Conservation (phyloP, 169 alveolate species). For the Cystoisospora suis region DNA sequence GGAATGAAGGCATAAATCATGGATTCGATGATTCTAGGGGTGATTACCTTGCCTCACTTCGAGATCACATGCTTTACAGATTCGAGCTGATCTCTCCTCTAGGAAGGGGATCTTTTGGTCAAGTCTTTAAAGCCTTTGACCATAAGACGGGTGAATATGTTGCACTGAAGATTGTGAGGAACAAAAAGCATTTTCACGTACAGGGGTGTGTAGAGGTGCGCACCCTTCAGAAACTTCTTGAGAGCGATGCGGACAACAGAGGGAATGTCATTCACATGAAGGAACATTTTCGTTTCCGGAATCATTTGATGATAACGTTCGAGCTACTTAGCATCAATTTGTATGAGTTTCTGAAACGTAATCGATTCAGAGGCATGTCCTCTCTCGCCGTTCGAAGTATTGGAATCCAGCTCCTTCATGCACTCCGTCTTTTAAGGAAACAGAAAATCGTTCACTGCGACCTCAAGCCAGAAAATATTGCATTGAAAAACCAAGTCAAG, state of each 20-base stretch:
- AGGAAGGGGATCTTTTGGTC: conserved; percentile 90
- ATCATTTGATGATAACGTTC: conserved; percentile 92
- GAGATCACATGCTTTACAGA: conserved; percentile 52
- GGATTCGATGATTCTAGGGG: conserved; percentile 57
- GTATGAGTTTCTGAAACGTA: conserved; percentile 39
- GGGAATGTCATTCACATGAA: conserved; percentile 45
- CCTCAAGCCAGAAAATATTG: conserved; percentile 93
- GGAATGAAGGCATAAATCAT: neutral
- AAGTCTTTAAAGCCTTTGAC: conserved; percentile 86
- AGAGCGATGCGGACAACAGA: conserved; percentile 15
- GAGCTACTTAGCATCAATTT: conserved; percentile 88
- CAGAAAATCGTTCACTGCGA: conserved; percentile 91
- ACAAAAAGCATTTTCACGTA: conserved; percentile 82
- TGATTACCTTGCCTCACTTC: conserved; percentile 19
- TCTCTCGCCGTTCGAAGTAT: conserved; percentile 50
- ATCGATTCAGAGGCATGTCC: conserved; percentile 47
- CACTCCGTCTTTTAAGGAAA: conserved; percentile 79
- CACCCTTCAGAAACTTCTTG: conserved; percentile 19
- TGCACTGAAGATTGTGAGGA: conserved; percentile 85
- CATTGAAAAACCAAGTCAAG: conserved; percentile 66
- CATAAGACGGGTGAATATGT: conserved; percentile 80
- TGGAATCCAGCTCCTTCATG: conserved; percentile 80
- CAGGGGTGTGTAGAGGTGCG: conserved; percentile 70
- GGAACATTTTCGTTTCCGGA: conserved; percentile 74
- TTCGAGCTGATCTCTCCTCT: conserved; percentile 62